Evolutionary conservation across 1,139 yeast genomes (phyloP), one percentile per base, ranked within the genome.

Genomic region (Candida sanyaensis): DNA sequence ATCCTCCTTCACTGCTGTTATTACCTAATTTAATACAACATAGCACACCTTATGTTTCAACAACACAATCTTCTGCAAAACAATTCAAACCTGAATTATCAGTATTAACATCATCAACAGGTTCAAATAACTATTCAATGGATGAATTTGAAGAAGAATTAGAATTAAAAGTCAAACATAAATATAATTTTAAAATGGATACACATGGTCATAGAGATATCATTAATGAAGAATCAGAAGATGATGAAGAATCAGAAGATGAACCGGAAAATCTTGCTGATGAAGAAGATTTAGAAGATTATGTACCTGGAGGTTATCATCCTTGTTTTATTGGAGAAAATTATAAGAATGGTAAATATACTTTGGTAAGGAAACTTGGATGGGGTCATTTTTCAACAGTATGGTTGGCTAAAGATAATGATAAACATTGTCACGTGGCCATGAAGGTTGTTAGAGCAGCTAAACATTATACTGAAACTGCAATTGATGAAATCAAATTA

Each of bases 291-390:
- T 72, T 75, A 27, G 75, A 77, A 42, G 96, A 90, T 61, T 90
- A 90, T 64, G 77, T 81, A 48, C 78, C 80, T 13, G 96, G 96
- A 5, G 97, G 97, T 1, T 90, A 90, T 65, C 96, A 90, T 59
- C 95, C 96, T 0, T 91, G 91, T 28, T 77, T 70, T 52, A 77
- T 87, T 39, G 96, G 96, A 11, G 97, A 90, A 61, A 67, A 68
- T 13, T 86, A 84, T 62, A 84, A 85, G 53, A 70, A 77, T 33
- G 73, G 75, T 8, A 73, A 74, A 52, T 90, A 90, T 64, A 75
- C 81, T 4, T 68, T 90, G 42, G 83, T 86, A 17, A 77, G 96
- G 50, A 90, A 90, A 63, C 72, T 90, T 5, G 81, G 81, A 2
- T 76, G 81, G 81, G 81, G 81, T 27, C 80, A 76, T 55, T 76